Evolutionary conservation across 768 basidiomycete species (phyloP).

Genomic region (Serendipita indica): DNA sequence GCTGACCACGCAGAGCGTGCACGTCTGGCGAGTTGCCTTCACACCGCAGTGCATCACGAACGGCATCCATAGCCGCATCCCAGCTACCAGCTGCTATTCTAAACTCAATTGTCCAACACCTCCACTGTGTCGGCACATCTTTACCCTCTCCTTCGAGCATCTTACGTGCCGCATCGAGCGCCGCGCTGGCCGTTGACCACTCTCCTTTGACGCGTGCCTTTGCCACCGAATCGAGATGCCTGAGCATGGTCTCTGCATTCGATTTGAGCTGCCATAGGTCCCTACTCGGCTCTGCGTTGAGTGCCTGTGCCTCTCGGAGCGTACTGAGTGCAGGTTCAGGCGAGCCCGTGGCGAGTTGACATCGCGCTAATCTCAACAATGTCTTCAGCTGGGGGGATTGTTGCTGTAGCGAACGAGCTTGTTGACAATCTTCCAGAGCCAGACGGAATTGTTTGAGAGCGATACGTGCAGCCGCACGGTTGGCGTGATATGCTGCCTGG

Average conservation of each 20-base stretch:
- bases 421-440: slow-evolving; percentile 68
- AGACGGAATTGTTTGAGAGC: slow-evolving; percentile 57
- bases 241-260: slow-evolving; percentile 45
- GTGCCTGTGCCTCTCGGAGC: slow-evolving; percentile 40
- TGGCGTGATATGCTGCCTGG: slow-evolving; percentile 68
- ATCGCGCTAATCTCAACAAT: slow-evolving; percentile 65
- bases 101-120: slow-evolving; percentile 63
- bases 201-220: slow-evolving; percentile 41
- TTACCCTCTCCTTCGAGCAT: slow-evolving; percentile 60
- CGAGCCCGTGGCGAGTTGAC: slow-evolving; percentile 67
- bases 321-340: slow-evolving; percentile 52
- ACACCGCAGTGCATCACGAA: slow-evolving; percentile 63
- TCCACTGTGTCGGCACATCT: slow-evolving; percentile 66
- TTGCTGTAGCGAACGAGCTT: slow-evolving; percentile 51
- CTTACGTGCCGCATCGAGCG: slow-evolving; percentile 42
- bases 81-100: slow-evolving; percentile 55
- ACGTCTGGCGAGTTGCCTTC: slow-evolving; percentile 66
- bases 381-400: slow-evolving; percentile 53
- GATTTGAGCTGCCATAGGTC: slow-evolving; percentile 34
- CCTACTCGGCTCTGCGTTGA: slow-evolving; percentile 41
- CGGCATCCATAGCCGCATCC: slow-evolving; percentile 60
- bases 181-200: slow-evolving; percentile 67
- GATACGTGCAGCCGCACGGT: slow-evolving; percentile 79
- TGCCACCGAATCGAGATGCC: slow-evolving; percentile 50
- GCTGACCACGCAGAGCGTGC: slow-evolving; percentile 59